phyloP scores from a whole-genome alignment of 495 filamentous ascomycete genomes.

The Beverwykella pulmonaria region DNA sequence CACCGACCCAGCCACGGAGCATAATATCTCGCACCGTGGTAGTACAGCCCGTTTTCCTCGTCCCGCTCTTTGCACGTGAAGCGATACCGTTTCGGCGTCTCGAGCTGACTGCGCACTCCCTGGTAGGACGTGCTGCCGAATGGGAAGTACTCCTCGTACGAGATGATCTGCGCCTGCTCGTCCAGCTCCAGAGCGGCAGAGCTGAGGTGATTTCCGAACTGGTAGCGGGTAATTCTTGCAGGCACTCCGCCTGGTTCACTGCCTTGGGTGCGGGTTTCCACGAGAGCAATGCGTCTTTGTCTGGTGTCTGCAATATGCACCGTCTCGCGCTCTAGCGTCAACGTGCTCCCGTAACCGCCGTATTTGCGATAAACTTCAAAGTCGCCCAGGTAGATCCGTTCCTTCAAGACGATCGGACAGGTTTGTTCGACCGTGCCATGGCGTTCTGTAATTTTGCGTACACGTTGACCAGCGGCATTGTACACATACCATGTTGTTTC shows the following conservation, averaged over 20 bases:
- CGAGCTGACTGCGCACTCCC: slow-evolving; percentile 2
- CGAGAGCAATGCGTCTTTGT: background rate
- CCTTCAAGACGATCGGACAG: slow-evolving; percentile 15
- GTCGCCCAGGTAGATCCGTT: slow-evolving; percentile 33
- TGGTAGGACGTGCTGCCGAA: slow-evolving; percentile 43
- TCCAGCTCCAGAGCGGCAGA: slow-evolving; percentile 42
- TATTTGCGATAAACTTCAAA: slow-evolving; percentile 34
- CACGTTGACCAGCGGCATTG: background rate
- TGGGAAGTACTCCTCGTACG: slow-evolving; percentile 47
- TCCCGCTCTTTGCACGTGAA: slow-evolving; percentile 43
- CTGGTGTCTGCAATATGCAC: slow-evolving; percentile 7
- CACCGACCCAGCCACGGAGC: slow-evolving; percentile 43
- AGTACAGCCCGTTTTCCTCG: slow-evolving; percentile 44
- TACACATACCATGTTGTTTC: slow-evolving; percentile 10
- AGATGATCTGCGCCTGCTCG: slow-evolving; percentile 37
- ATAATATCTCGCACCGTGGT: slow-evolving; percentile 44
- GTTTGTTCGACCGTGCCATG: slow-evolving; percentile 22
- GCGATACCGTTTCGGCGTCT: slow-evolving; percentile 39
- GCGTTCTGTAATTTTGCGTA: slow-evolving; percentile 12
- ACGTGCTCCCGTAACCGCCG: slow-evolving; percentile 2
- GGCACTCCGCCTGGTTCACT: slow-evolving; percentile 1
- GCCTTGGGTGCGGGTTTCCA: slow-evolving; percentile 24
- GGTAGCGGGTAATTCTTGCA: slow-evolving; percentile 27
- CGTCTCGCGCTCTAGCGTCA: slow-evolving; percentile 9
- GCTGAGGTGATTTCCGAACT: slow-evolving; percentile 29